Conservation (phyloP, 1,139 yeast genomes). For the Kurtzmaniella quercitrusa region DNA sequence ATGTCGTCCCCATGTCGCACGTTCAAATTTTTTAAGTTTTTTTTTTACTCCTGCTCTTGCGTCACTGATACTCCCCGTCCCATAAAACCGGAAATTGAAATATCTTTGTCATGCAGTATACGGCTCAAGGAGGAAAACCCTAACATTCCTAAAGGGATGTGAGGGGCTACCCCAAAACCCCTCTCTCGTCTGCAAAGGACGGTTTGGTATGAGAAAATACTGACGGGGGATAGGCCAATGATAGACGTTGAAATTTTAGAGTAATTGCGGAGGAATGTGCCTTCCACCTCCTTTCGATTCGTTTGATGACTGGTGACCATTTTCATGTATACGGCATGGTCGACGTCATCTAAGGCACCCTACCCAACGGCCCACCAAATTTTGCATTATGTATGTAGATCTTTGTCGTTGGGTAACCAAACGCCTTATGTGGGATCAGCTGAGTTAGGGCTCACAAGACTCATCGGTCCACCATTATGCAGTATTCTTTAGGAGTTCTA, state of each 20-base stretch:
- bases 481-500: not conserved
- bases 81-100: not conserved
- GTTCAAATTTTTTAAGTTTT: not conserved
- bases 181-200: not conserved
- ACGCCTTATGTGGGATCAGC: not conserved
- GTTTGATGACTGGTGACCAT: not conserved
- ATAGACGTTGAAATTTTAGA: not conserved
- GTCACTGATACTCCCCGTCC: not conserved
- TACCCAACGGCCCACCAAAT: too few relatives aligned
- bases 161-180: conserved; percentile 2
- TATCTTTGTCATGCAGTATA: not conserved
- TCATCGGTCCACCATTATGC: not conserved
- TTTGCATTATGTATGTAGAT: too few relatives aligned
- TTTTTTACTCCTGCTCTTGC: not conserved
- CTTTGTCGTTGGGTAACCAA: not conserved
- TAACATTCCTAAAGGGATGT: not conserved
- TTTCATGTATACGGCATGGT: not conserved
- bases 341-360: too few relatives aligned
- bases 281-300: not conserved
- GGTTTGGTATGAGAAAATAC: not conserved
- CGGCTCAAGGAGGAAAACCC: not conserved
- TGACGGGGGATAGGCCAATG: not conserved
- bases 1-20: not conserved
- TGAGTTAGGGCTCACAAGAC: not conserved
- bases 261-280: not conserved